phyloP scores from a whole-genome alignment of 768 basidiomycete species.

The Suillus plorans region DNA sequence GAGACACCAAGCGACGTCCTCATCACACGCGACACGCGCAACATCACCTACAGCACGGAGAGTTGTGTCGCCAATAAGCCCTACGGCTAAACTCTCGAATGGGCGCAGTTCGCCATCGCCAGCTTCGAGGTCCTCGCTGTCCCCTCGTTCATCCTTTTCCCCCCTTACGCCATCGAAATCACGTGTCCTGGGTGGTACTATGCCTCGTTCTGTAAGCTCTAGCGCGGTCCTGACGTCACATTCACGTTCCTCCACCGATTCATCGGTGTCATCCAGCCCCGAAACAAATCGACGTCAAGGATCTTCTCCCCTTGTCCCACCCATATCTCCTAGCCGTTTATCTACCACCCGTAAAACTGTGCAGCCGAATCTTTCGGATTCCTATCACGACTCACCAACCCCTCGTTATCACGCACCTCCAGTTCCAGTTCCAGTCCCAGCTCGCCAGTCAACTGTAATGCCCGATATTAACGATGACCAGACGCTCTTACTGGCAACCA shows the following conservation, averaged over 20 bases:
- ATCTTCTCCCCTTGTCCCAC: conserved; percentile 47
- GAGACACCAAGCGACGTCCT: conserved; percentile 80
- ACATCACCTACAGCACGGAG: conserved; percentile 42
- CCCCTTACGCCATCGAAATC: conserved; percentile 44
- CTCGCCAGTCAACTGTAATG: conserved; percentile 44
- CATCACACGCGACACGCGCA: conserved; percentile 51
- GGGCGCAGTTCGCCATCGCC: conserved; percentile 38
- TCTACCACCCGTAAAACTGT: conserved; percentile 40
- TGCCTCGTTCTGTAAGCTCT: conserved; percentile 46
- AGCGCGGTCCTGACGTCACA: conserved; percentile 34
- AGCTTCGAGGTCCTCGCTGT: conserved; percentile 45
- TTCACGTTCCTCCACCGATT: conserved; percentile 47
- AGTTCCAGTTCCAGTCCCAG: conserved; percentile 35
- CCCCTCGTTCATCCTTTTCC: conserved; percentile 47
- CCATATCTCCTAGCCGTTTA: conserved; percentile 30
- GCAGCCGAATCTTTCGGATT: conserved; percentile 37
- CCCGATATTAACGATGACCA: conserved; percentile 49
- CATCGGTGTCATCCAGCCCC: conserved; percentile 22
- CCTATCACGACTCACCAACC: conserved; percentile 26
- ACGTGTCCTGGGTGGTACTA: conserved; percentile 36
- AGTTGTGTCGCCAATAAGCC: conserved; percentile 41
- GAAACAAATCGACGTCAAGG: conserved; percentile 41
- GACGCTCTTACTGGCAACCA: conserved; percentile 66
- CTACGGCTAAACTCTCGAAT: conserved; percentile 40
- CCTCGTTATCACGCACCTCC: conserved; percentile 15